These are phyloP conservation scores for Colletotrichum sp. DNA, from an alignment of 2,329 filamentous ascomycete species.

Conservation along the genomic window DNA sequence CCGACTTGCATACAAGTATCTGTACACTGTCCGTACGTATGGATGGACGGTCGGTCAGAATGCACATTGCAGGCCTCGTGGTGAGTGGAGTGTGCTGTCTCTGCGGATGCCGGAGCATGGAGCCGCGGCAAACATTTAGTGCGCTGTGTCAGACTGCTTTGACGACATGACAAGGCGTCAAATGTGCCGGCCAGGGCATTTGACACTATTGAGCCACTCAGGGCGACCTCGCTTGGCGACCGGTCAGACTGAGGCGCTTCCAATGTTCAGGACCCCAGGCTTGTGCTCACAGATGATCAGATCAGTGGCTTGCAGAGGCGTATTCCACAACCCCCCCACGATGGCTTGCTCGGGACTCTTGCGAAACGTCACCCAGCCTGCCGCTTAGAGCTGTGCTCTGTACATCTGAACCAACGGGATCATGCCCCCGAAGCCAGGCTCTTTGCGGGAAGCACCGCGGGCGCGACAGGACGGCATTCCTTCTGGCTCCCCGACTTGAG, in stretches of 20 bases:
- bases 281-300: conserved; percentile 3
- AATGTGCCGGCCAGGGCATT: background rate
- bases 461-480: background rate
- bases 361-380: background rate
- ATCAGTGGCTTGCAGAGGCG: background rate
- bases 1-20: background rate
- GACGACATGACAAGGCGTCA: background rate
- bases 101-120: background rate
- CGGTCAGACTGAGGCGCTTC: background rate
- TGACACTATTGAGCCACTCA: background rate
- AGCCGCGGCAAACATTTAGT: background rate
- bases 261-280: background rate
- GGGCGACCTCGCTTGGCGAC: background rate
- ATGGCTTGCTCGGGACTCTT: background rate
- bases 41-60: background rate
- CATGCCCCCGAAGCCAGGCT: background rate
- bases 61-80: background rate
- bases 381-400: background rate
- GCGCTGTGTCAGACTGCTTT: background rate
- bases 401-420: background rate
- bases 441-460: background rate
- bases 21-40: background rate
- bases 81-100: background rate
- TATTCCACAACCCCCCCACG: background rate
- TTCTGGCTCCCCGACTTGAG: background rate